Evolutionary conservation across 2,329 filamentous ascomycete species (phyloP).

Genomic region (Aspergillus versicolor): DNA sequence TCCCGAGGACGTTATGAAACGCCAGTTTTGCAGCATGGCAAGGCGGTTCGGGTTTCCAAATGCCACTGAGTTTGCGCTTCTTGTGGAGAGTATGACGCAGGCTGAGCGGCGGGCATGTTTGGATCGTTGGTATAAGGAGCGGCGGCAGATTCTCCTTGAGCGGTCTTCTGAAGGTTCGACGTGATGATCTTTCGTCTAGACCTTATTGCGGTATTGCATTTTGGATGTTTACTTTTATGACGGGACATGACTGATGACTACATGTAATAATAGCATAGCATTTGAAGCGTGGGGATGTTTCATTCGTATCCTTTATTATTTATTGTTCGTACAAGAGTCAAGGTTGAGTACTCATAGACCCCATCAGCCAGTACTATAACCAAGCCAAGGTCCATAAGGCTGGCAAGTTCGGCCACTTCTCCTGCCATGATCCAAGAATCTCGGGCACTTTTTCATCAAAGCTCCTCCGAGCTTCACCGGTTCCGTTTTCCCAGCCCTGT

Average conservation of each 20-base stretch:
- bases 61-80: constrained; percentile 80
- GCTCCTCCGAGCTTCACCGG: constrained; percentile 64
- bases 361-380: constrained; percentile 58
- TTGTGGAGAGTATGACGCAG: constrained; percentile 88
- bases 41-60: constrained; percentile 71
- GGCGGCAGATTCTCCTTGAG: constrained; percentile 52
- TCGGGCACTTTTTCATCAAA: constrained; percentile 95
- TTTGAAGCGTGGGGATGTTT: background rate
- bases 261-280: background rate
- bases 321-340: background rate
- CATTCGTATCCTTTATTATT: background rate
- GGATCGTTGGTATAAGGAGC: constrained; percentile 72
- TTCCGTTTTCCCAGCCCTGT: constrained; percentile 67
- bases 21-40: constrained; percentile 93
- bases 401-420: constrained; percentile 86
- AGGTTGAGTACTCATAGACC: background rate
- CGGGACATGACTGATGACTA: background rate
- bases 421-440: constrained; percentile 89
- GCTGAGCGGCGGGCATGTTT: constrained; percentile 75
- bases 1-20: constrained; percentile 67
- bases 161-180: background rate
- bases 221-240: background rate
- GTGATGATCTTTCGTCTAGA: background rate
- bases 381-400: constrained; percentile 93
- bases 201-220: background rate